Base-by-base conservation (phyloP, 257 asterid species). In the Jacaranda mimosifolia region DNA sequence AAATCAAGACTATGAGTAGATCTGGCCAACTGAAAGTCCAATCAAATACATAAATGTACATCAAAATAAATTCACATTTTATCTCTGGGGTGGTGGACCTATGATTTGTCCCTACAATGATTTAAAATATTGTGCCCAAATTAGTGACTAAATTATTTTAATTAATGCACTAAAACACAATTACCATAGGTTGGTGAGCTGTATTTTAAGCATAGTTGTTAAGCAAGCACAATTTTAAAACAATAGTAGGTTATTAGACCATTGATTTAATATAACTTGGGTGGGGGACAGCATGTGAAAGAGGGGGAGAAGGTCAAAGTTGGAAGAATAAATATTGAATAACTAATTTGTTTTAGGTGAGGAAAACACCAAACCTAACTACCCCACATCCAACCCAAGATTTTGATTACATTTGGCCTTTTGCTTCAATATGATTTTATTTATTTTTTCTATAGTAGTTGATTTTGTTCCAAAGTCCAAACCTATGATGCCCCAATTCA, bases 171-270 rank as follows among this genome's bases (percentile, higher is more conserved):
- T 57, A 18, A 56, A 78, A 53, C 11, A 9, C 42, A 39, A 19
- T 43, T 38, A 58, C 13, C 64, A 45, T 26, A 60, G 85, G 57
- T 75, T 19, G 81, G 71, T 86, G 89, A 84, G 87, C 87, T 88
- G 86, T 69, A 40, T 63, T n/a, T n/a, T n/a, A n/a, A n/a, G n/a
- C n/a, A n/a, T n/a, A n/a, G n/a, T n/a, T 49, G 70, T 72, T 73
- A 74, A 62, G 26, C 53, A 74, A 45, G 52, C 17, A 70, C 32
- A 52, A 32, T 51, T 21, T 51, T 70, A 52, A 14, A 13, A 11
- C 46, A 51, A 40, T 51, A 10, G 13, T 64, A 38, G 70, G 70
- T 13, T 52, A 38, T 39, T 64, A 42, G 19, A 57, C 63, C 32
- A 8, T 26, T 32, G 18, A 9, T 15, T 15, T 36, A 14, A 13